Conservation (phyloP, 164 flowering plant genomes). For the Akebia trifoliata region DNA sequence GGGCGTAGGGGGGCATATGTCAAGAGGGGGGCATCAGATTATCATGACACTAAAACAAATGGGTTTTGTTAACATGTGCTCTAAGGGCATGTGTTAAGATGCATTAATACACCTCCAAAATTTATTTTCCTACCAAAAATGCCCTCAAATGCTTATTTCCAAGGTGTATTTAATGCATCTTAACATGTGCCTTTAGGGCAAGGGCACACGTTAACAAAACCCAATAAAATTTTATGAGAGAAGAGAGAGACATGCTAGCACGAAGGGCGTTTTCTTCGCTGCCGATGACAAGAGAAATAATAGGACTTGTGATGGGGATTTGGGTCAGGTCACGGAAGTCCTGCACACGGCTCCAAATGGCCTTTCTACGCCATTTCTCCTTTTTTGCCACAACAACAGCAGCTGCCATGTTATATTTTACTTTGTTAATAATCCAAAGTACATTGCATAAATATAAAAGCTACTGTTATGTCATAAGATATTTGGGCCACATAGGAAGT, state of each 20-base stretch:
- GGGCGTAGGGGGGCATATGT: no score
- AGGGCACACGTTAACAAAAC: no score
- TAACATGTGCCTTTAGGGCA: no score
- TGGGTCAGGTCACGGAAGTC: conserved; percentile 68
- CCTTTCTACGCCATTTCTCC: conserved; percentile 82
- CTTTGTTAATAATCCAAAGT: conserved; percentile 13
- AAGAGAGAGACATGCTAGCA: conserved; percentile 61
- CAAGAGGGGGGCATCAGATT: no score
- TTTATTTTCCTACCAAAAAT: no score
- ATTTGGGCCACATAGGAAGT: neutral
- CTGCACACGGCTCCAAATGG: conserved; percentile 62
- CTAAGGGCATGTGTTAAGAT: no score
- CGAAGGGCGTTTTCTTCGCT: conserved; percentile 74
- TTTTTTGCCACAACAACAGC: conserved; percentile 70
- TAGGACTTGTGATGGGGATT: conserved; percentile 72
- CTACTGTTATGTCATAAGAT: neutral
- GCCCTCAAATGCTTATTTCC: no score
- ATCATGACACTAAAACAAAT: no score
- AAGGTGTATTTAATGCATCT: no score
- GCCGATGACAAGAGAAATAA: conserved; percentile 75
- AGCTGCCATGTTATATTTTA: conserved; percentile 44
- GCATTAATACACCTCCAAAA: no score
- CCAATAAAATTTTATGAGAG: no score
- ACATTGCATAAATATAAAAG: neutral
- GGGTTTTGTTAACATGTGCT: no score